Percentiles rank a stretch among this genome's conserved stretches.
Conservation (phyloP, 208 protist genomes). For the Trypanosoma scelopori region DNA sequence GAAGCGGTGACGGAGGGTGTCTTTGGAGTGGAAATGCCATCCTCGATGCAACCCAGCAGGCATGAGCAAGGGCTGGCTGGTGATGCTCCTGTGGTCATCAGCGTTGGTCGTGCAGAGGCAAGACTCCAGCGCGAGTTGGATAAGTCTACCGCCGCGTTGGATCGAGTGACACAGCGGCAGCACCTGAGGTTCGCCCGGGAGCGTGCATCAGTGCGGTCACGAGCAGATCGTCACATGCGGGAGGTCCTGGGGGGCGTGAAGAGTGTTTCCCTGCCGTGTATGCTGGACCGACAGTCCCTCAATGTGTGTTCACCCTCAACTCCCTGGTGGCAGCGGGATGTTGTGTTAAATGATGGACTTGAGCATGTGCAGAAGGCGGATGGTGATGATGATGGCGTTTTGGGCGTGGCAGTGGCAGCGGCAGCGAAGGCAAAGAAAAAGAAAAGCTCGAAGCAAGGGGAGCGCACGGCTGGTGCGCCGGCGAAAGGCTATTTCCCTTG, state of each 20-base stretch:
- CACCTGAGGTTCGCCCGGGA: conserved; percentile 9
- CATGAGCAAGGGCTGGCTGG: conserved; percentile 40
- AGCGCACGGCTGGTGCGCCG: no score
- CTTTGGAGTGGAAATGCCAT: conserved; percentile 5
- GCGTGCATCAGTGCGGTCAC: conserved; percentile 4
- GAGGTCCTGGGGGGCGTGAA: conserved; percentile 10
- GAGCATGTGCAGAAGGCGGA: no score
- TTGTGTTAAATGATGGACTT: no score
- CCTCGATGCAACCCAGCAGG: background rate
- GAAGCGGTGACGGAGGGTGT: background rate
- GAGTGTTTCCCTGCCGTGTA: conserved; percentile 9
- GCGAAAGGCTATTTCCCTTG: no score
- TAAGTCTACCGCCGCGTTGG: background rate
- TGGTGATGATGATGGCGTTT: no score
- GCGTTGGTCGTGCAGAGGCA: conserved; percentile 32
- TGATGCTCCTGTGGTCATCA: conserved; percentile 42
- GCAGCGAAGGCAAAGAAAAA: no score
- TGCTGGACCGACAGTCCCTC: conserved; percentile 5
- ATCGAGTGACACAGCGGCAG: background rate
- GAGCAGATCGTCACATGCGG: conserved; percentile 16
- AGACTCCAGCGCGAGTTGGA: conserved; percentile 40
- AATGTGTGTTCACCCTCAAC: background rate
- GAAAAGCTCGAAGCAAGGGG: no score
- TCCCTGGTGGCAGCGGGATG: background rate
- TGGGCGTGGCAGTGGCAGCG: no score